phyloP scores from a whole-genome alignment of 2,329 filamentous ascomycete genomes.

The Cladosporium sp. region DNA sequence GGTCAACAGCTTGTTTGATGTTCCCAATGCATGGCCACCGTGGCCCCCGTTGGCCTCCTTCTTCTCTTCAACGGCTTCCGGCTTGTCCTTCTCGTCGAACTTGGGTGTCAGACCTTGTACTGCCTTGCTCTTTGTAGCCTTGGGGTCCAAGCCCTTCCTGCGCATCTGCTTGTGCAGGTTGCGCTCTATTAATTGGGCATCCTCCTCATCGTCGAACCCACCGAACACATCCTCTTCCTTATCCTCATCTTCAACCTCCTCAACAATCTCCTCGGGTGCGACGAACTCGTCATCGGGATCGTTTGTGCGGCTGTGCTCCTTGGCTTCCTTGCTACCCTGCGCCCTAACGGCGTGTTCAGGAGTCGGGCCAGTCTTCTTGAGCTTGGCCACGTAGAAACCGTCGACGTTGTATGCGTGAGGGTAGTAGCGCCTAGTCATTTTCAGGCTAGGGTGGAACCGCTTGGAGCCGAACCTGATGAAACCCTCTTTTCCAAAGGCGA shows the following conservation, averaged over 20 bases:
- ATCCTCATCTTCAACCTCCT: slow-evolving; percentile 38
- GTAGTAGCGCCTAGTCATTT: slow-evolving; percentile 78
- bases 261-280: slow-evolving; percentile 38
- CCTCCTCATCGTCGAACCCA: slow-evolving; percentile 47
- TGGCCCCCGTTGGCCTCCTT: slow-evolving; percentile 4
- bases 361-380: slow-evolving; percentile 83
- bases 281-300: slow-evolving; percentile 51
- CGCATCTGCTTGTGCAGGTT: slow-evolving; percentile 38
- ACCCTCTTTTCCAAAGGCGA: slow-evolving; percentile 75
- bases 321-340: slow-evolving; percentile 28
- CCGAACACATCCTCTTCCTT: slow-evolving; percentile 39
- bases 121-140: slow-evolving; percentile 25
- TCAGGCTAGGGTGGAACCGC: slow-evolving; percentile 79
- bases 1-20: background rate
- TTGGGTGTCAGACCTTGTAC: slow-evolving; percentile 11
- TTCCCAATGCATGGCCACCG: slow-evolving; percentile 1
- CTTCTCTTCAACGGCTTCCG: background rate
- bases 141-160: slow-evolving; percentile 44
- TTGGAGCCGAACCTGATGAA: slow-evolving; percentile 90
- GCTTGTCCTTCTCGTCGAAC: background rate
- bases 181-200: slow-evolving; percentile 42
- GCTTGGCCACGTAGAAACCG: slow-evolving; percentile 96
- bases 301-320: slow-evolving; percentile 28
- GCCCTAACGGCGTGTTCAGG: slow-evolving; percentile 51
- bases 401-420: slow-evolving; percentile 92